These are phyloP conservation scores for Colletotrichum viniferum DNA, from an alignment of 2,329 filamentous ascomycete species.

Conservation along the genomic window DNA sequence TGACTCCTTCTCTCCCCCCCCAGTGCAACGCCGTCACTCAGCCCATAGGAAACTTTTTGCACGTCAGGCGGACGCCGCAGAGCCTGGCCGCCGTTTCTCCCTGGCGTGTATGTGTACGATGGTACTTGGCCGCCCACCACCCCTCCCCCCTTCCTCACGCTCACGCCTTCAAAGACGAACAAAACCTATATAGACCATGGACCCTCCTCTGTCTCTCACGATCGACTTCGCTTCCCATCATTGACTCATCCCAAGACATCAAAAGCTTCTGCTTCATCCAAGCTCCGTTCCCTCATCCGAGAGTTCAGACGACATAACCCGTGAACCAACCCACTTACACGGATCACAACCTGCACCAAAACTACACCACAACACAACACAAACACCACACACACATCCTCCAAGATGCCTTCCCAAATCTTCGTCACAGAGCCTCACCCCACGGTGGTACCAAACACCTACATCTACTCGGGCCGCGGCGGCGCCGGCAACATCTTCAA, in stretches of 20 bases:
- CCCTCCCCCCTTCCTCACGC: not conserved
- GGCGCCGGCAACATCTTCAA: slow-evolving; percentile 62
- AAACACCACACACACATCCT: not conserved
- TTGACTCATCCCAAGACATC: slow-evolving; percentile 10
- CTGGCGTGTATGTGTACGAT: not conserved
- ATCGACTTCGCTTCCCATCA: not conserved
- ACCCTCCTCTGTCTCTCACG: not conserved
- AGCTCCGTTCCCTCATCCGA: not conserved
- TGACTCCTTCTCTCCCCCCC: not conserved
- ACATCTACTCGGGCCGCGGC: slow-evolving; percentile 59
- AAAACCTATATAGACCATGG: slow-evolving; percentile 16
- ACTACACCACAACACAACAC: not conserved
- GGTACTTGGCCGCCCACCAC: slow-evolving; percentile 5
- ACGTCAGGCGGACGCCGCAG: slow-evolving; percentile 15
- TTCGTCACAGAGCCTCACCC: slow-evolving; percentile 55
- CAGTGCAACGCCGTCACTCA: slow-evolving; percentile 19
- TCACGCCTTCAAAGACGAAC: not conserved
- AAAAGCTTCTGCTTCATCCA: not conserved
- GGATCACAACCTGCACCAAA: not conserved
- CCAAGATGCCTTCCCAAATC: slow-evolving; percentile 46
- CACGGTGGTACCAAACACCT: slow-evolving; percentile 48
- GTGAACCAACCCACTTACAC: slow-evolving; percentile 12
- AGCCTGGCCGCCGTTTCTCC: not conserved
- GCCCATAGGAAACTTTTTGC: slow-evolving; percentile 12
- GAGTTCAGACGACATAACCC: slow-evolving; percentile 7